These are phyloP conservation scores for Thuja plicata DNA, from an alignment of 83 land plant species.

Conservation along the genomic window DNA sequence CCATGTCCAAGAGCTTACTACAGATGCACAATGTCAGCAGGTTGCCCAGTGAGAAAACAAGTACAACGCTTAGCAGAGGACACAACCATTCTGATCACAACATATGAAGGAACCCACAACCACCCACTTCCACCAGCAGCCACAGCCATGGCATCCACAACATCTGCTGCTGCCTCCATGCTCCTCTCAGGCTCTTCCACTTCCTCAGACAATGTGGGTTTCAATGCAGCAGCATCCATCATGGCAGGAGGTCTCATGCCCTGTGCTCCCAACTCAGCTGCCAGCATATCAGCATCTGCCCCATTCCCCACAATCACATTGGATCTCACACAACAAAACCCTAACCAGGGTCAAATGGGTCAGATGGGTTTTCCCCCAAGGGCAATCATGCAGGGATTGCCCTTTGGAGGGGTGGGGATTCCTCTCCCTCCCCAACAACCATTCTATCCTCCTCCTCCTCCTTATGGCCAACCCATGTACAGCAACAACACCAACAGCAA, in stretches of 20 bases:
- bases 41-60: slow-evolving; percentile 65
- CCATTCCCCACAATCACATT: slow-evolving; percentile 75
- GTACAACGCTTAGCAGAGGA: slow-evolving; percentile 71
- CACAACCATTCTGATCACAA: slow-evolving; percentile 56
- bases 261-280: slow-evolving; percentile 47
- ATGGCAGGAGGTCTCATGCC: slow-evolving; percentile 38
- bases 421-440: slow-evolving; percentile 1
- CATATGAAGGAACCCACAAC: slow-evolving; percentile 76
- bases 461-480: slow-evolving; percentile 10
- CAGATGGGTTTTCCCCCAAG: slow-evolving; percentile 26
- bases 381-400: neutral
- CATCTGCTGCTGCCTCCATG: slow-evolving; percentile 66
- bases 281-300: slow-evolving; percentile 73
- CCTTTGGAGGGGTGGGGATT: slow-evolving; percentile 1
- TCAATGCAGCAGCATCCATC: slow-evolving; percentile 19
- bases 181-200: slow-evolving; percentile 58
- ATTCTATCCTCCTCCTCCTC: neutral
- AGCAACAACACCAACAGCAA: slow-evolving; percentile 13
- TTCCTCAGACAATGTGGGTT: neutral
- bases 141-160: slow-evolving; percentile 52
- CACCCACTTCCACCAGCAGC: slow-evolving; percentile 68
- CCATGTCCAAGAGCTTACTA: slow-evolving; percentile 76
- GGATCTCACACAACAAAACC: slow-evolving; percentile 49
- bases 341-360: slow-evolving; percentile 23
- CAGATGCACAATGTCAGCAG: slow-evolving; percentile 64